Base-by-base conservation (phyloP, 257 asterid genomes). In the Paraleonurus japonicus region DNA sequence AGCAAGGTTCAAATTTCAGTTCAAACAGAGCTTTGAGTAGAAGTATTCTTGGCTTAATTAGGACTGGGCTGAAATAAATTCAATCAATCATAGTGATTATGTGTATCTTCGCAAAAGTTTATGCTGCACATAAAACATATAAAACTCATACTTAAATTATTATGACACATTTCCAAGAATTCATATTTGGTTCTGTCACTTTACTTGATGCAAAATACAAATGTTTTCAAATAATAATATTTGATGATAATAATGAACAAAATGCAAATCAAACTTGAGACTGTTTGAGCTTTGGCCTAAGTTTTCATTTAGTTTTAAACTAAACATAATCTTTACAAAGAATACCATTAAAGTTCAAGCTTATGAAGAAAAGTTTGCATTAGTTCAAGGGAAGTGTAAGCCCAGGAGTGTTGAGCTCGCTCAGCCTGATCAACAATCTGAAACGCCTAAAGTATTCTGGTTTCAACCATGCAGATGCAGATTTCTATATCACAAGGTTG, bases 401-500 rank as follows among this genome's bases (percentile, higher is more conserved):
- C 54, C 48, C 43, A 47, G 8, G 16, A 1, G 43, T 10, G 64
- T 10, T 47, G 30, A 45, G 20, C 63, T 27, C n/a, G 4, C 65
- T 50, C 39, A 10, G 19, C 53, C 59, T 5, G 43, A 68, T 37
- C 67, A 54, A 32, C 37, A 32, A 6, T 32, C 65, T 35, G 23
- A 48, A 67, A 30, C n/a, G 43, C 17, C 24, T 30, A 75, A 32
- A 32, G 37, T 4, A 32, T 32, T 32, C 9, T 32, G 37, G 32
- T 43, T 24, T 39, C 43, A 4, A 23, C 53, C 10, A 37, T 23
- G 64, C 17, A 45, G 75, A 15, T 32, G 17, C 43, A 19, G n/a
- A 53, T 41, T n/a, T n/a, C n/a, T n/a, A n/a, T n/a, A n/a, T 62
- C 67, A 69, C n/a, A 51, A 62, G 30, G 67, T 70, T 10, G 24